Evolutionary conservation across 2,329 filamentous ascomycete species (phyloP), one percentile per base, ranked within the genome.

Genomic region (Colletotrichum plurivorum): DNA sequence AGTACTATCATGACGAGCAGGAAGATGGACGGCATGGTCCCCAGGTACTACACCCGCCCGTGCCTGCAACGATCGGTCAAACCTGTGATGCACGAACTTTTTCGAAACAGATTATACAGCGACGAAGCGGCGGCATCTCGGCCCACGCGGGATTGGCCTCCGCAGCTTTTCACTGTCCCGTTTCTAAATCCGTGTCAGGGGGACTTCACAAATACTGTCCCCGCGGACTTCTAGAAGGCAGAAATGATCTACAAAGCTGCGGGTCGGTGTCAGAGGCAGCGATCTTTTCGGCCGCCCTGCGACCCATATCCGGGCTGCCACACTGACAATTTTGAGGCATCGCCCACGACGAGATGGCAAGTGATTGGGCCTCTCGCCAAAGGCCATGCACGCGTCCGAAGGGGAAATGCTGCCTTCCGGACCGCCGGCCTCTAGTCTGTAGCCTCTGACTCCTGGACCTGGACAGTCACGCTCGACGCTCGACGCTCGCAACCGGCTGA

Each of bases 361-460:
- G 41, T 60, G 66, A 69, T 69, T 69, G 66, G 66, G 25, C 22
- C 27, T 69, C 62, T 69, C 62, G 66, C 62, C 66, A 69, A 66
- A 69, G 45, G 13, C n/a, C 18, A 69, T 69, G 66, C 66, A 69
- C 22, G 62, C 62, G 49, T 46, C 66, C 66, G 66, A 45, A 54
- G 66, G 56, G 45, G 55, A 53, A 46, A 49, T 69, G 66, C 62
- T 69, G 62, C 54, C 45, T 36, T 56, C 66, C 66, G 66, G 36
- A 20, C 41, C 46, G 20, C 46, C 18, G 20, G 12, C 25, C 46
- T 20, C 16, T 46, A 7, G 13, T 46, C 15, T 46, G 13, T 18
- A 18, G 16, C 16, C 43, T 65, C 48, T 41, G 49, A 43, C 51
- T n/a, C 62, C 49, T 25, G 22, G 22, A 25, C 43, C 48, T 55